Evolutionary conservation across 1,284 basidiomycete genomes (phyloP).

Genomic region (Schizophyllum amplum): DNA sequence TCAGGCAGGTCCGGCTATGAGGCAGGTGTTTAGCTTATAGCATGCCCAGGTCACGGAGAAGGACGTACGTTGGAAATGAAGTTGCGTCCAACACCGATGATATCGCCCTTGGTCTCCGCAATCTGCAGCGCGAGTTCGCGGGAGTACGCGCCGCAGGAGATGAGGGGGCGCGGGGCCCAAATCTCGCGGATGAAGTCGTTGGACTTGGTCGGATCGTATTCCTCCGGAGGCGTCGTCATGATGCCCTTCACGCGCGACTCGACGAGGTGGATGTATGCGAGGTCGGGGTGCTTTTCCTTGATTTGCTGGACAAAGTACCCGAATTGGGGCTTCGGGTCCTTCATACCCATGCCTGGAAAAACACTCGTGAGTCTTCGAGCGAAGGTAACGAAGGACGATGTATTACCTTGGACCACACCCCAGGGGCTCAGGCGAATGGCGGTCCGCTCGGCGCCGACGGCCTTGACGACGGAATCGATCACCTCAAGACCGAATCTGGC

Average conservation of each 20-base stretch:
- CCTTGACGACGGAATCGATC: slow-evolving; percentile 29
- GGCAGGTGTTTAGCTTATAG: neutral
- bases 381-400: neutral
- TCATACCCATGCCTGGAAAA: slow-evolving; percentile 26
- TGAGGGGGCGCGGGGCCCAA: slow-evolving; percentile 18
- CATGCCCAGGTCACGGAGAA: neutral
- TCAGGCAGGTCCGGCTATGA: neutral
- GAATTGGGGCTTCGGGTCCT: slow-evolving; percentile 30
- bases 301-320: slow-evolving; percentile 20
- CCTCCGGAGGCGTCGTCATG: too few relatives aligned
- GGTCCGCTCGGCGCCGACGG: slow-evolving; percentile 30
- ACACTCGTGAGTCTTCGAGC: neutral
- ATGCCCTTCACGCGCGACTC: slow-evolving; percentile 29
- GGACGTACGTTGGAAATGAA: neutral
- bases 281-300: slow-evolving; percentile 24
- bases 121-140: neutral
- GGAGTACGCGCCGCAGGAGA: neutral
- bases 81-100: neutral
- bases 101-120: neutral
- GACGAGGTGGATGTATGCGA: too few relatives aligned
- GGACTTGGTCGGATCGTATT: neutral
- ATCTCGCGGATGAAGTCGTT: slow-evolving; percentile 29
- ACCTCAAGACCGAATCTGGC: slow-evolving; percentile 39
- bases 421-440: slow-evolving; percentile 48
- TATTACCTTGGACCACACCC: slow-evolving; percentile 25